A percentile compares a stretch with the other conserved stretches of the same genome.
These are phyloP conservation scores for Lipomyces yamadae DNA, from an alignment of 805 yeast genomes.

Conservation along the genomic window DNA sequence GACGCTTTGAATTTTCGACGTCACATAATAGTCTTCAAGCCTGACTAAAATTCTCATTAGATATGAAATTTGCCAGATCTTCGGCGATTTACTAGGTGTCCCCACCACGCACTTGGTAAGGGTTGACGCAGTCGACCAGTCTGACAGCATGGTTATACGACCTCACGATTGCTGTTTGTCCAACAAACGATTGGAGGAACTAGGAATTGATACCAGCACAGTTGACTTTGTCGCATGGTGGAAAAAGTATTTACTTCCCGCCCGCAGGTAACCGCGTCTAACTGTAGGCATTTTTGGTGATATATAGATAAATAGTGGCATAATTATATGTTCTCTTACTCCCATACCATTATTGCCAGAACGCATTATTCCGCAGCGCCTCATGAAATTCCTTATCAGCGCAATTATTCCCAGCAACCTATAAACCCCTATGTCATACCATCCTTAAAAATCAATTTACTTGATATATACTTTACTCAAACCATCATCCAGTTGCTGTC, in stretches of 20 bases:
- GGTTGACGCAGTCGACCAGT: conserved; percentile 9
- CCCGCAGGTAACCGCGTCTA: conserved; percentile 12
- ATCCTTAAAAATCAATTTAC: not conserved
- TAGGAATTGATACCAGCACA: conserved; percentile 25
- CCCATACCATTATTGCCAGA: no score
- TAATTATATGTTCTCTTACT: not conserved
- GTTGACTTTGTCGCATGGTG: conserved; percentile 36
- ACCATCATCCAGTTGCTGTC: not conserved
- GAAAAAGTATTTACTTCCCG: conserved; percentile 28
- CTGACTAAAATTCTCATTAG: conserved; percentile 8
- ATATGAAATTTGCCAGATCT: conserved; percentile 29
- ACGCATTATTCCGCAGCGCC: no score
- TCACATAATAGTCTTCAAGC: not conserved
- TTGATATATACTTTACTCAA: not conserved
- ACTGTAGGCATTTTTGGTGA: not conserved
- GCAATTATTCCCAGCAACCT: no score
- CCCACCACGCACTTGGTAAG: conserved; percentile 22
- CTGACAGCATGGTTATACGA: conserved; percentile 6
- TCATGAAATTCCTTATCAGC: no score
- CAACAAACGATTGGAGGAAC: conserved; percentile 16
- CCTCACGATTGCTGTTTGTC: conserved; percentile 33
- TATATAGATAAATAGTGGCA: no score
- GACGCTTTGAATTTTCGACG: conserved; percentile 3
- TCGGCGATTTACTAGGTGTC: conserved; percentile 33
- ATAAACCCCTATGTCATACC: no score